phyloP scores from a whole-genome alignment of 2,329 filamentous ascomycete species.

The Fusarium sp. region DNA sequence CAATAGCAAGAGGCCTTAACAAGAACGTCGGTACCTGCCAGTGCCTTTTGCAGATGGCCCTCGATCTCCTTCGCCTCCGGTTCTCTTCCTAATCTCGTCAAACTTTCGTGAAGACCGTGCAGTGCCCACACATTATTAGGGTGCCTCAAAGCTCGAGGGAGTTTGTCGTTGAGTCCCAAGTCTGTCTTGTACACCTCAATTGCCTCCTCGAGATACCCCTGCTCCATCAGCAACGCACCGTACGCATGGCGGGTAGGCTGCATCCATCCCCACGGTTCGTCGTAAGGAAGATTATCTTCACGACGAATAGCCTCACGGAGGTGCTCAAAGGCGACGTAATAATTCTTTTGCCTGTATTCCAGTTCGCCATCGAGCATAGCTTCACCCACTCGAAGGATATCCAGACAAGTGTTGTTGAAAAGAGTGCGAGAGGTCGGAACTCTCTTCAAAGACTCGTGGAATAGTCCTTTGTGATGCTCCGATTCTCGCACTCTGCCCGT shows the following conservation, averaged over 20 bases:
- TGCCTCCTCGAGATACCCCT: conserved; percentile 67
- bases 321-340: conserved; percentile 67
- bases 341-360: conserved; percentile 72
- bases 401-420: conserved; percentile 53
- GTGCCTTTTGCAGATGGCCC: neutral
- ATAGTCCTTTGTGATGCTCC: conserved; percentile 56
- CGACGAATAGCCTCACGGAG: conserved; percentile 66
- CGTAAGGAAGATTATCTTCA: conserved; percentile 73
- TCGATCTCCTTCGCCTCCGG: conserved; percentile 48
- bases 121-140: conserved; percentile 81
- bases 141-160: conserved; percentile 73
- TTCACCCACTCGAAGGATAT: conserved; percentile 71
- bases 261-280: conserved; percentile 86
- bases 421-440: conserved; percentile 67
- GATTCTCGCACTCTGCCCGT: conserved; percentile 72
- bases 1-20: conserved; percentile 27
- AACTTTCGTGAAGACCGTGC: conserved; percentile 78
- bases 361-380: conserved; percentile 80
- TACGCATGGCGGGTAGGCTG: conserved; percentile 77
- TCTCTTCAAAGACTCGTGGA: conserved; percentile 58
- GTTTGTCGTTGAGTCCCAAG: conserved; percentile 66
- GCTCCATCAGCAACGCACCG: conserved; percentile 75
- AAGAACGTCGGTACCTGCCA: conserved; percentile 1
- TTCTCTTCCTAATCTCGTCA: conserved; percentile 60
- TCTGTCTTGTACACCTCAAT: conserved; percentile 68